A percentile compares a stretch with the other conserved stretches of the same genome.
phyloP scores from a whole-genome alignment of 1,139 yeast genomes.

The Suhomyces bolitotheri region DNA sequence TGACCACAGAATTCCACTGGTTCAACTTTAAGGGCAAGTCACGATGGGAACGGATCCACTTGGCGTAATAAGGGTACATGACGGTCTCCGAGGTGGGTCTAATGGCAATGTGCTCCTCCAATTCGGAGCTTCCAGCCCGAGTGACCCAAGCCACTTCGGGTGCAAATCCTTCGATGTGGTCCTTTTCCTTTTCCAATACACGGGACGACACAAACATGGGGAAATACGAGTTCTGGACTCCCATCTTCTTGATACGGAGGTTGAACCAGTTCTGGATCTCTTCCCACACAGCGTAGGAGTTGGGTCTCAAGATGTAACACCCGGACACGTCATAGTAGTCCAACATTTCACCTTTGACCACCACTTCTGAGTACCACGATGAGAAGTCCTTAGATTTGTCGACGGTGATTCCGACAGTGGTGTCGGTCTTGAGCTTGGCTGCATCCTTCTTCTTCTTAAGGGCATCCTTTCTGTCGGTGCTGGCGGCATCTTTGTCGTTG shows the following conservation, averaged over 20 bases:
- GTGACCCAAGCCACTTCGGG: constrained; percentile 99
- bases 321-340: constrained; percentile 99
- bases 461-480: constrained; percentile 22
- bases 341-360: constrained; percentile 95
- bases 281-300: constrained; percentile 95
- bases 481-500: constrained; percentile 22
- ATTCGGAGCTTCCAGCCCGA: constrained; percentile 86
- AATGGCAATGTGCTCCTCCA: constrained; percentile 97
- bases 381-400: constrained; percentile 92
- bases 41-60: constrained; percentile 98
- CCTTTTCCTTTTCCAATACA: constrained; percentile 96
- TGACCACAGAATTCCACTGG: constrained; percentile 99
- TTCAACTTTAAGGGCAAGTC: constrained; percentile 94
- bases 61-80: constrained; percentile 98
- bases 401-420: constrained; percentile 92
- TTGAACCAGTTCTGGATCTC: constrained; percentile 87
- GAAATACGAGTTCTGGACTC: constrained; percentile 94
- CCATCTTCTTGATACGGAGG: constrained; percentile 73
- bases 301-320: constrained; percentile 96
- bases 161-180: constrained; percentile 98
- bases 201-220: constrained; percentile 96
- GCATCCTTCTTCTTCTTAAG: constrained; percentile 38
- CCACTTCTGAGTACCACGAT: constrained; percentile 95
- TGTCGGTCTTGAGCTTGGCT: constrained; percentile 80
- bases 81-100: constrained; percentile 99